Percentiles rank a stretch among this genome's conserved stretches.
Evolutionary conservation across 192 early-diverging fungal genomes (phyloP).

Genomic region (Diversispora epigaea): DNA sequence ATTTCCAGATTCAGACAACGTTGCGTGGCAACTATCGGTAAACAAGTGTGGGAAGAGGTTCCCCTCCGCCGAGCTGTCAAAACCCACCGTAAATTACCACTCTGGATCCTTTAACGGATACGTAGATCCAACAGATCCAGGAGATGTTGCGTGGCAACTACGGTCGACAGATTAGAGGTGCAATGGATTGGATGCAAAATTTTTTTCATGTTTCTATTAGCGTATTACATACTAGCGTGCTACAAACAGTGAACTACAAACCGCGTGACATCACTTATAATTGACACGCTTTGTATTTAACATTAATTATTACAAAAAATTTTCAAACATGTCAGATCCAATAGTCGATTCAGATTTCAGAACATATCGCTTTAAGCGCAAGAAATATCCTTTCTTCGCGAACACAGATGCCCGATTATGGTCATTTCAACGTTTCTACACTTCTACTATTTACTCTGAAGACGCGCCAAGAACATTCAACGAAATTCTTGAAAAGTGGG

Average conservation of each 20-base stretch:
- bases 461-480: neutral
- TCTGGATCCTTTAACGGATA: conserved; percentile 4
- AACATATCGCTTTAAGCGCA: too few relatives aligned
- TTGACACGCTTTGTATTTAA: too few relatives aligned
- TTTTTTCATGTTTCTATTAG: too few relatives aligned
- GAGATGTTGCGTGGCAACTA: conserved; percentile 17
- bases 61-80: conserved; percentile 20
- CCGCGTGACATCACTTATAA: too few relatives aligned
- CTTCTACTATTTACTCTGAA: neutral
- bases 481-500: conserved; percentile 7
- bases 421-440: conserved; percentile 11
- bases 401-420: neutral
- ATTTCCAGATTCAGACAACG: neutral
- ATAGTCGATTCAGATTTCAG: neutral
- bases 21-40: conserved; percentile 20
- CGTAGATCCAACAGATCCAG: neutral
- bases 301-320: too few relatives aligned
- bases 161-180: conserved; percentile 1
- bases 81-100: conserved; percentile 8
- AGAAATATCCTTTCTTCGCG: too few relatives aligned
- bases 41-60: conserved; percentile 11
- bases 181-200: too few relatives aligned
- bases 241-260: too few relatives aligned
- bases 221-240: too few relatives aligned
- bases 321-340: neutral